Percentiles rank a stretch among this genome's conserved stretches.
These are phyloP conservation scores for Phaeoacremonium minimum DNA, from an alignment of 2,329 filamentous ascomycete species.

Conservation along the genomic window DNA sequence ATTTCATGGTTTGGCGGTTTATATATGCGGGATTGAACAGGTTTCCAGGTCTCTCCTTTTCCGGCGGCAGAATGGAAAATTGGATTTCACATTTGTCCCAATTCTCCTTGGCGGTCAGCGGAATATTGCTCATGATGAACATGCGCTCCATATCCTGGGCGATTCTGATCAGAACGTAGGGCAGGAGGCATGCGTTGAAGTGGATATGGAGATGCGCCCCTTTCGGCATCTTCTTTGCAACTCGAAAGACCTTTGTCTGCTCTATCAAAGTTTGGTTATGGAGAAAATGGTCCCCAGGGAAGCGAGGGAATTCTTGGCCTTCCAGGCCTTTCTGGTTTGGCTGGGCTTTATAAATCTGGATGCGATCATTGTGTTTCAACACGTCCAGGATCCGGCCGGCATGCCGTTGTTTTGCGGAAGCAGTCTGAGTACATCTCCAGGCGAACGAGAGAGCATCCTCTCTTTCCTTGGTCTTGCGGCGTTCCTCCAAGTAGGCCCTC, in stretches of 20 bases:
- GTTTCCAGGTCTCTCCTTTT: constrained; percentile 26
- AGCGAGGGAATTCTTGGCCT: constrained; percentile 39
- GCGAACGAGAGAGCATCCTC: constrained; percentile 37
- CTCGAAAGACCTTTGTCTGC: constrained; percentile 50
- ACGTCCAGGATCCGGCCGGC: constrained; percentile 34
- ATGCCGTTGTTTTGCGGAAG: constrained; percentile 26
- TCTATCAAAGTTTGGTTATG: constrained; percentile 50
- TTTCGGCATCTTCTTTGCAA: constrained; percentile 61
- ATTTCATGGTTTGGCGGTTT: constrained; percentile 34
- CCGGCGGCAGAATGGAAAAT: constrained; percentile 46
- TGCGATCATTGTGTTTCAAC: constrained; percentile 29
- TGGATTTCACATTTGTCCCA: constrained; percentile 57
- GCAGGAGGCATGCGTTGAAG: constrained; percentile 70
- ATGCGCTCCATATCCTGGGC: constrained; percentile 57
- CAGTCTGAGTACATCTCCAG: constrained; percentile 22
- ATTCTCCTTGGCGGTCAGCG: constrained; percentile 35
- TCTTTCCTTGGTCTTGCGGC: constrained; percentile 19
- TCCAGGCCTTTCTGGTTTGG: constrained; percentile 26
- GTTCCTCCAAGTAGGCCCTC: constrained; percentile 26
- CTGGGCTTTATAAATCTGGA: constrained; percentile 27
- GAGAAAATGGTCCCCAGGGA: constrained; percentile 54
- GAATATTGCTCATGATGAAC: constrained; percentile 62
- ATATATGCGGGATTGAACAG: constrained; percentile 48
- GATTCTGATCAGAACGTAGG: constrained; percentile 51
- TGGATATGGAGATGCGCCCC: constrained; percentile 71